Conservation (phyloP, 129 eudicot genomes). For the Gnaphalium uliginosum region DNA sequence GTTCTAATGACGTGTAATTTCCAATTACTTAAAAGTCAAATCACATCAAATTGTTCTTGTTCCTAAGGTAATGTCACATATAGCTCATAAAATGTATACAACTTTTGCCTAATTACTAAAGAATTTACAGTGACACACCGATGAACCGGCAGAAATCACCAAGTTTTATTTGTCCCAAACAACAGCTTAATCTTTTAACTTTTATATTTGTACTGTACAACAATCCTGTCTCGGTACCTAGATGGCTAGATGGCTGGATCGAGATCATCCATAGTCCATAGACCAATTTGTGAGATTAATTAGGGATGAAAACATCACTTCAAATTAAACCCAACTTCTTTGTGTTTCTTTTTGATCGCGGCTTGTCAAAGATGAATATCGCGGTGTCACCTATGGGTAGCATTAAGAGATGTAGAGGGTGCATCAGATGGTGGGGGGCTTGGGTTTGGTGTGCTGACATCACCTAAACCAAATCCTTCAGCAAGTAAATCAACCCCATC, state of each 20-base stretch:
- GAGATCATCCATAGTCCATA: not conserved
- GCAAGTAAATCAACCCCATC: slow-evolving; percentile 38
- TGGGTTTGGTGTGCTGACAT: slow-evolving; percentile 38
- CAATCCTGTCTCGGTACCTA: slow-evolving; percentile 22
- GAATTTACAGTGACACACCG: not conserved
- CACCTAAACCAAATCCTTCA: slow-evolving; percentile 52
- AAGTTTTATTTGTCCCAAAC: slow-evolving; percentile 24
- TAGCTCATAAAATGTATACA: not conserved
- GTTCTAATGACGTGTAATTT: slow-evolving; percentile 16
- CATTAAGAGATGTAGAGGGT: slow-evolving; percentile 31
- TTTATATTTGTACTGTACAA: slow-evolving; percentile 31
- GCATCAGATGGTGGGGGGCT: slow-evolving; percentile 30
- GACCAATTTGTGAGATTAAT: not conserved
- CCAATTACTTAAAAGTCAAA: slow-evolving; percentile 21
- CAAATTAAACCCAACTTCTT: not conserved
- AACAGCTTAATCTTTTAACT: slow-evolving; percentile 13
- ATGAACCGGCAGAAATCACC: not conserved
- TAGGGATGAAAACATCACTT: not conserved
- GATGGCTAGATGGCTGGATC: not conserved
- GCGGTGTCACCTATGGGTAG: slow-evolving; percentile 48
- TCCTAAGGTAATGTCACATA: not conserved
- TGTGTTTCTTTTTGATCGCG: not conserved
- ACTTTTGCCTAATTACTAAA: too few relatives aligned
- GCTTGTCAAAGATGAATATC: slow-evolving; percentile 3
- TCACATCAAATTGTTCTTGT: slow-evolving; percentile 21